Conservation (phyloP, 106 monocot genomes). For the Dioscorea alata region DNA sequence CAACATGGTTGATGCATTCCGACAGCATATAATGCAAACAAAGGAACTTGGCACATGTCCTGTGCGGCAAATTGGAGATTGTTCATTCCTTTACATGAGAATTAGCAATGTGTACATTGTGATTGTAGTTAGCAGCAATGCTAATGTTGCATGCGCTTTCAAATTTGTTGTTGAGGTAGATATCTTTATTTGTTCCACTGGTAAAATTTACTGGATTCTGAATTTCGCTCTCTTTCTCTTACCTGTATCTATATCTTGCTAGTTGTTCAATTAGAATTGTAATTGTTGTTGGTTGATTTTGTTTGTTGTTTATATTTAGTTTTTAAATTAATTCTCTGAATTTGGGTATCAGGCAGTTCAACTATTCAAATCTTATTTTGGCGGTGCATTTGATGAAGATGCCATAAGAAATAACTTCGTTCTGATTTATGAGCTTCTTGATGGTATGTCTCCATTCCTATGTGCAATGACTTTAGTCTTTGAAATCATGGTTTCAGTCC, state of each 20-base stretch:
- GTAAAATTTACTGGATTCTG: too few relatives aligned
- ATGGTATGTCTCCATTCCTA: conserved; percentile 47
- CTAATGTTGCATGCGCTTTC: conserved; percentile 98
- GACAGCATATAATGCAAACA: conserved; percentile 98
- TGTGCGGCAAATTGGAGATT: conserved; percentile 94
- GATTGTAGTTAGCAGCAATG: conserved; percentile 98
- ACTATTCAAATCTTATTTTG: conserved; percentile 98
- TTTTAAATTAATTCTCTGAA: background rate
- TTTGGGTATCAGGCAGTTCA: conserved; percentile 61
- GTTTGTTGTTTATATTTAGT: too few relatives aligned
- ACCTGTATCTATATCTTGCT: too few relatives aligned
- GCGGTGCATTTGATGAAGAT: conserved; percentile 98
- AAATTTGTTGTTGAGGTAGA: conserved; percentile 98
- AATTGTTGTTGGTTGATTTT: too few relatives aligned
- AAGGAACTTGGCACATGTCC: conserved; percentile 98
- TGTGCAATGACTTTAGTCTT: too few relatives aligned
- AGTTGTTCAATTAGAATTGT: background rate
- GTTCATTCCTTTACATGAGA: conserved; percentile 98
- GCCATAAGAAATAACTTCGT: conserved; percentile 98
- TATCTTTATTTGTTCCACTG: background rate
- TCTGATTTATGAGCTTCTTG: conserved; percentile 97
- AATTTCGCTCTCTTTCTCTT: too few relatives aligned
- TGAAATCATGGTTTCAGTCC: too few relatives aligned
- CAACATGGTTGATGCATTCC: conserved; percentile 99
- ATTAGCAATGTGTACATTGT: conserved; percentile 99